A percentile compares a stretch with the other conserved stretches of the same genome.
phyloP scores from a whole-genome alignment of 108 stramenopile genomes.

The Bacterosira constricta region DNA sequence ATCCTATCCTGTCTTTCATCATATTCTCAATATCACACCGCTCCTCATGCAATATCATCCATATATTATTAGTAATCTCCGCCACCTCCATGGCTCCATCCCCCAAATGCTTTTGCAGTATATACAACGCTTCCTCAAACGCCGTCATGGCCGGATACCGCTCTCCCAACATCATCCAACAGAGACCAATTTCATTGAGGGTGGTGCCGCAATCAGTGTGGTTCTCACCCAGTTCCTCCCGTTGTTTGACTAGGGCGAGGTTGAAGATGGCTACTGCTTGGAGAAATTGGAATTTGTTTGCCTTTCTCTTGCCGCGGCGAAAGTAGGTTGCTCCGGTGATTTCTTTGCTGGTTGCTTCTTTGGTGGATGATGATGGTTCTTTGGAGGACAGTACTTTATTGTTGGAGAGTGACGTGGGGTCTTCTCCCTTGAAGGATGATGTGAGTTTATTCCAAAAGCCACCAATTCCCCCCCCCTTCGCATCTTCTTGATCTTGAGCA shows the following conservation, averaged over 20 bases:
- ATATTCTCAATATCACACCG: not conserved
- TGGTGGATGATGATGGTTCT: not conserved
- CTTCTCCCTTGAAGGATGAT: no score
- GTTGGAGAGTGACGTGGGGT: no score
- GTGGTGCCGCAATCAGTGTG: constrained; percentile 27
- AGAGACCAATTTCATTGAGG: constrained; percentile 25
- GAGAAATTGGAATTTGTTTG: constrained; percentile 11
- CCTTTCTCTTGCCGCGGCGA: constrained; percentile 12
- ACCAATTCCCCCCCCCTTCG: no score
- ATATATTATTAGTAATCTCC: constrained; percentile 21
- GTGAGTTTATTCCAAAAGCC: no score
- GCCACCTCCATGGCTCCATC: constrained; percentile 27
- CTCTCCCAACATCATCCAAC: constrained; percentile 28
- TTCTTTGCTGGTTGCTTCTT: not conserved
- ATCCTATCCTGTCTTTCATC: no score
- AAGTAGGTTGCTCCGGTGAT: constrained; percentile 3
- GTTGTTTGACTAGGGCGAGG: constrained; percentile 17
- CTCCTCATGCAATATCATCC: constrained; percentile 29
- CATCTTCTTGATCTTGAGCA: no score
- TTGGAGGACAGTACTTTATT: no score
- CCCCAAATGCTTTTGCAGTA: constrained; percentile 11
- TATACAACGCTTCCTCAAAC: constrained; percentile 23
- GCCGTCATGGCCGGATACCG: constrained; percentile 21
- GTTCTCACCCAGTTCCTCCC: constrained; percentile 25
- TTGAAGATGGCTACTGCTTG: constrained; percentile 30